These are phyloP conservation scores for Boletus rubropictus DNA, from an alignment of 768 basidiomycete genomes.

Conservation along the genomic window DNA sequence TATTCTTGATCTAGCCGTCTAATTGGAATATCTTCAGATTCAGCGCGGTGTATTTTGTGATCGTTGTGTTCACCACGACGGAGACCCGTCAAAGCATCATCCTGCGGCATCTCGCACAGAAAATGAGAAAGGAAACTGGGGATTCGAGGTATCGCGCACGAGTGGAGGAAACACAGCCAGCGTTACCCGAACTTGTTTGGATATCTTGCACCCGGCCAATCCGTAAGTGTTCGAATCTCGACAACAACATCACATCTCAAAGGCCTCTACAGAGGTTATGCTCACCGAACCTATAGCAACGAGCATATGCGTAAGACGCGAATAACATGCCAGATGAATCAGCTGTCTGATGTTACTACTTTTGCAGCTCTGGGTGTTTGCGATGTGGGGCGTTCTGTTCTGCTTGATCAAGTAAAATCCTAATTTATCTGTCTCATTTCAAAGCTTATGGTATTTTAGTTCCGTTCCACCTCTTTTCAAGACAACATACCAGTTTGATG, in stretches of 20 bases:
- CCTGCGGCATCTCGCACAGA: conserved; percentile 55
- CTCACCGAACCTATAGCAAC: conserved; percentile 60
- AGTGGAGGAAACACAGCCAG: conserved; percentile 56
- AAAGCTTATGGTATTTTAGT: conserved; percentile 26
- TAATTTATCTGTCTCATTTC: neutral
- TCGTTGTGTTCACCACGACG: conserved; percentile 49
- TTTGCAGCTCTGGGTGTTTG: conserved; percentile 56
- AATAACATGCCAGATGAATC: neutral
- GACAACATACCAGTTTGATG: conserved; percentile 52
- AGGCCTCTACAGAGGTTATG: conserved; percentile 9
- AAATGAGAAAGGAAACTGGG: conserved; percentile 61
- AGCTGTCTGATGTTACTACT: neutral
- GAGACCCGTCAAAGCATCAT: conserved; percentile 74
- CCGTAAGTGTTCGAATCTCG: conserved; percentile 38
- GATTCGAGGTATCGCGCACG: conserved; percentile 56
- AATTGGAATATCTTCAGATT: conserved; percentile 33
- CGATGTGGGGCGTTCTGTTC: conserved; percentile 70
- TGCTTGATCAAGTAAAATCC: conserved; percentile 49
- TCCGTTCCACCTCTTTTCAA: conserved; percentile 53
- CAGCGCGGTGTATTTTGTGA: conserved; percentile 44
- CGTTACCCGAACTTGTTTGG: conserved; percentile 51
- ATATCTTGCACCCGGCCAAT: conserved; percentile 67
- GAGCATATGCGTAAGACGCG: conserved; percentile 56
- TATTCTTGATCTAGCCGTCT: neutral
- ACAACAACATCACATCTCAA: neutral